phyloP scores from a whole-genome alignment of 2,329 filamentous ascomycete genomes.

The Ophiostoma sp. region DNA sequence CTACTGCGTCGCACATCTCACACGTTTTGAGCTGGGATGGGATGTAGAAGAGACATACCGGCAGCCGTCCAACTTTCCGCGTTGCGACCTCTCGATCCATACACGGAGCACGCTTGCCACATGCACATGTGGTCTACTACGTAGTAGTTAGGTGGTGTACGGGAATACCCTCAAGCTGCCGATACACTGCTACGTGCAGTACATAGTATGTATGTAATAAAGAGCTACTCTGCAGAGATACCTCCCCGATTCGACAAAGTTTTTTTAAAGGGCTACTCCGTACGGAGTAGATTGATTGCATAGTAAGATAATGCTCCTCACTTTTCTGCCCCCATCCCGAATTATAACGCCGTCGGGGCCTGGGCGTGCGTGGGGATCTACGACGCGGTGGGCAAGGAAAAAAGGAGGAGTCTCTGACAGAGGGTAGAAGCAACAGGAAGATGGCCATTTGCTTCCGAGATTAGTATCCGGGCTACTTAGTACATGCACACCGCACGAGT shows the following conservation, averaged over 20 bases:
- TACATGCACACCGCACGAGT: background rate
- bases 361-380: constrained; percentile 1
- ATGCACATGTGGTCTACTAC: background rate
- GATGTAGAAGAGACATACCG: background rate
- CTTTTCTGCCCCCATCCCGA: constrained; percentile 5
- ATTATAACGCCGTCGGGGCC: background rate
- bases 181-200: background rate
- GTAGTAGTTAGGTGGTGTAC: background rate
- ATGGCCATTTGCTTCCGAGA: constrained; percentile 6
- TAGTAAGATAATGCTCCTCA: background rate
- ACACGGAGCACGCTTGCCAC: background rate
- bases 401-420: background rate
- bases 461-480: background rate
- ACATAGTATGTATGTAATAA: too few species aligned
- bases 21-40: background rate
- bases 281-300: too few species aligned
- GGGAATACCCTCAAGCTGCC: background rate
- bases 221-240: background rate
- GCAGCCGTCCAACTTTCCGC: background rate
- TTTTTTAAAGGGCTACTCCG: background rate
- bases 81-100: background rate
- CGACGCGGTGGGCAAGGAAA: background rate
- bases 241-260: background rate
- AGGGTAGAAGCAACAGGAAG: background rate
- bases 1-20: too few species aligned